These are phyloP conservation scores for Eucalyptus curtisii DNA, from an alignment of 345 rosid species.

Conservation along the genomic window DNA sequence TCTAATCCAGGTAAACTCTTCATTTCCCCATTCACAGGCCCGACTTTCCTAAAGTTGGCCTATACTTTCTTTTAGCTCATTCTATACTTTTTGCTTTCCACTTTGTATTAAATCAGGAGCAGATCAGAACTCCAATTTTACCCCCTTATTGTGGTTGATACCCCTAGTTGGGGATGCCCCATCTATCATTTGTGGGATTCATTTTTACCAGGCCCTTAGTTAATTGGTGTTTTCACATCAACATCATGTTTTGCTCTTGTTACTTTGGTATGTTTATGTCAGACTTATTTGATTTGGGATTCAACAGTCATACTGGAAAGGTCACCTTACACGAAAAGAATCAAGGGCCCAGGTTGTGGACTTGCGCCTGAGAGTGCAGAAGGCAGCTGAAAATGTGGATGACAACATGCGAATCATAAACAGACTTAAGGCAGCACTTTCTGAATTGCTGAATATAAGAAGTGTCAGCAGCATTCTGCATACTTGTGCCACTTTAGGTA, in stretches of 20 bases:
- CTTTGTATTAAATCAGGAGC: not conserved
- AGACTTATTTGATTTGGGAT: not conserved
- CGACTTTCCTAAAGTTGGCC: not conserved
- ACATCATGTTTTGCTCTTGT: not conserved
- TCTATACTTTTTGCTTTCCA: not conserved
- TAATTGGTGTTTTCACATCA: not conserved
- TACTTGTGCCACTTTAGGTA: constrained; percentile 71
- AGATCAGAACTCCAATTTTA: not conserved
- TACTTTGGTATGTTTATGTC: not conserved
- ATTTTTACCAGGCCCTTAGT: not conserved
- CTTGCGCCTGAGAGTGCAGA: constrained; percentile 52
- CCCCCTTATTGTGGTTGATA: not conserved
- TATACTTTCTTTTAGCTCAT: not conserved
- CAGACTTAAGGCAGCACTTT: constrained; percentile 66
- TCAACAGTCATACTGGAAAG: constrained; percentile 74
- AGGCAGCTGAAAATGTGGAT: constrained; percentile 69
- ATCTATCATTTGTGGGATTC: not conserved
- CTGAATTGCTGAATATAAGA: constrained; percentile 61
- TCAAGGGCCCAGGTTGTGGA: constrained; percentile 46
- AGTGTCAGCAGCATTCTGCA: constrained; percentile 78
- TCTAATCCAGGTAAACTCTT: constrained; percentile 56
- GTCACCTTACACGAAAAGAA: constrained; percentile 57
- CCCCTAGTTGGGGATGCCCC: not conserved
- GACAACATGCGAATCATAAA: constrained; percentile 71
- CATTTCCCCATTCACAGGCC: not conserved